A percentile compares a stretch with the other conserved stretches of the same genome.
These are phyloP conservation scores for Drechslerella dactyloides DNA, from an alignment of 2,329 filamentous ascomycete genomes.

Conservation along the genomic window DNA sequence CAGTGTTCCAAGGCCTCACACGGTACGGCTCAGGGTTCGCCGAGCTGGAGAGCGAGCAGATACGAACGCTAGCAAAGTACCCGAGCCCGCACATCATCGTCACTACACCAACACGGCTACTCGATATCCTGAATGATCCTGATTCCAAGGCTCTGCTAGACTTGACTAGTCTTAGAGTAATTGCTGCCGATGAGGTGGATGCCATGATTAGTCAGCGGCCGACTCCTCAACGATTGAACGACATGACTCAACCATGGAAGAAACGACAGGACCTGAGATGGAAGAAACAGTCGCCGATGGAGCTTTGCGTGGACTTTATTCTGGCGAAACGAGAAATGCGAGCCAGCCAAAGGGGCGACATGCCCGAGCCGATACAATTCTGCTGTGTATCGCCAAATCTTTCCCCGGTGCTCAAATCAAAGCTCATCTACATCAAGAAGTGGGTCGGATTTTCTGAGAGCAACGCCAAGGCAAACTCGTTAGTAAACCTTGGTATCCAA, in stretches of 20 bases:
- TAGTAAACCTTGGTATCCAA: conserved; percentile 44
- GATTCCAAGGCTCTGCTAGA: conserved; percentile 51
- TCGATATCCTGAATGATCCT: conserved; percentile 53
- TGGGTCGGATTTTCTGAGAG: conserved; percentile 21
- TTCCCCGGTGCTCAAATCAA: conserved; percentile 38
- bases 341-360: not conserved
- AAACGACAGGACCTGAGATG: conserved; percentile 29
- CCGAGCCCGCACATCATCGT: conserved; percentile 55
- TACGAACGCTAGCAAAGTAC: conserved; percentile 40
- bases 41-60: conserved; percentile 36
- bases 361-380: conserved; percentile 26
- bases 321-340: conserved; percentile 28
- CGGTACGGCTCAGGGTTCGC: conserved; percentile 18
- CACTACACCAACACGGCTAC: conserved; percentile 51
- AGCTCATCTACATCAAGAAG: conserved; percentile 27
- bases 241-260: conserved; percentile 14
- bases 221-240: conserved; percentile 12
- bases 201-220: conserved; percentile 45
- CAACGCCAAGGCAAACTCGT: conserved; percentile 18
- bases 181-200: conserved; percentile 54
- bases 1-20: conserved; percentile 49
- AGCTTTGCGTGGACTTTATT: conserved; percentile 39
- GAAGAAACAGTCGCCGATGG: conserved; percentile 28
- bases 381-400: conserved; percentile 45
- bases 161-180: conserved; percentile 50